These are phyloP conservation scores for Verbascum thapsus DNA, from an alignment of 257 asterid species.

Conservation along the genomic window DNA sequence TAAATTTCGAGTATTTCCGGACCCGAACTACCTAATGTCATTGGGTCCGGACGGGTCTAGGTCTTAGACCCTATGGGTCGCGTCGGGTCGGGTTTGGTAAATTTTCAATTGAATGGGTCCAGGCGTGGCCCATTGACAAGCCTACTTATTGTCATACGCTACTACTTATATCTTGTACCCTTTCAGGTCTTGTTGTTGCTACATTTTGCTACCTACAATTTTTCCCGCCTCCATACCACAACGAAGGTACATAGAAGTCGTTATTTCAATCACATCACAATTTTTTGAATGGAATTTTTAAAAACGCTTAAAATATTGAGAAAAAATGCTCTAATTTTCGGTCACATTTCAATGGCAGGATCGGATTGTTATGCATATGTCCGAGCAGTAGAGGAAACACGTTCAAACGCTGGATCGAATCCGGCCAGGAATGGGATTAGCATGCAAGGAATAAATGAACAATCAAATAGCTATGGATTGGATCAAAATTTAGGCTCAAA, in stretches of 20 bases:
- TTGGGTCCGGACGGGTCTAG: too few relatives aligned
- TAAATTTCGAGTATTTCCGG: too few relatives aligned
- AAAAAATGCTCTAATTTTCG: not conserved
- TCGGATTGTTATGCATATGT: slow-evolving; percentile 80
- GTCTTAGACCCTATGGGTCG: too few relatives aligned
- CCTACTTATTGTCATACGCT: too few relatives aligned
- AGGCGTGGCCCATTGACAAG: too few relatives aligned
- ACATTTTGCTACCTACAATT: slow-evolving; percentile 84
- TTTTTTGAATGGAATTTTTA: too few relatives aligned
- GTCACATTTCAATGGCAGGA: slow-evolving; percentile 46
- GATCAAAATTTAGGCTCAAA: slow-evolving; percentile 31
- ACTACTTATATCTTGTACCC: slow-evolving; percentile 1
- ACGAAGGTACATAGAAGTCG: too few relatives aligned
- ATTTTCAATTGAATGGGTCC: too few relatives aligned
- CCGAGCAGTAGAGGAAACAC: slow-evolving; percentile 63
- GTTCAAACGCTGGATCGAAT: slow-evolving; percentile 28
- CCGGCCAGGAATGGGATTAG: slow-evolving; percentile 33
- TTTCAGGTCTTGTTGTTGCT: slow-evolving; percentile 64
- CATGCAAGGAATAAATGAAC: slow-evolving; percentile 39
- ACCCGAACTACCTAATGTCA: too few relatives aligned
- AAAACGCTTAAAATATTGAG: too few relatives aligned
- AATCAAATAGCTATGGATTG: slow-evolving; percentile 10
- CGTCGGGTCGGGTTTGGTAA: too few relatives aligned
- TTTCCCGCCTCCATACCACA: slow-evolving; percentile 79
- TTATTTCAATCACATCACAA: too few relatives aligned